Conservation (phyloP, 2,329 filamentous ascomycete species). For the Madurella mycetomatis region DNA sequence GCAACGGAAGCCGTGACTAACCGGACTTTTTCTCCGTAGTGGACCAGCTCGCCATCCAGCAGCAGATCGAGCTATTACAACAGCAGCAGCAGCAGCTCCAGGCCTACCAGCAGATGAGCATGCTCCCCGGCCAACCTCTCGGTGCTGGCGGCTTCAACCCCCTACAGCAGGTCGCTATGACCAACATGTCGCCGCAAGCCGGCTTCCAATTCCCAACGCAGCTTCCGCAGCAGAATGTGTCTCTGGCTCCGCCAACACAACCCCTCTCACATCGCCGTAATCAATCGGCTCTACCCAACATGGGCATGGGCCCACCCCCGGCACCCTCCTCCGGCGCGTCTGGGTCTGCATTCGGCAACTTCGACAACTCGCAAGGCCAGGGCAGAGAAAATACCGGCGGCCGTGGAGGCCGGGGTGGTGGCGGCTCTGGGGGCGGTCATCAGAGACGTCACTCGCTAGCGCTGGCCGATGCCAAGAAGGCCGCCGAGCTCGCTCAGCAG, state of each 20-base stretch:
- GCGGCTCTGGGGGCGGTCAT: constrained; percentile 69
- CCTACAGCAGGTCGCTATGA: constrained; percentile 68
- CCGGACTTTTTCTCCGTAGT: constrained; percentile 48
- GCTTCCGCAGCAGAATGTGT: constrained; percentile 66
- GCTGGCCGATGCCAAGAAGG: constrained; percentile 93
- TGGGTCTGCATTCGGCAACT: constrained; percentile 73
- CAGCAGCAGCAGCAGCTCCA: constrained; percentile 98
- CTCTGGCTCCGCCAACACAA: constrained; percentile 72
- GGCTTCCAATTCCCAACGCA: constrained; percentile 87
- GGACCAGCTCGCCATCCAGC: constrained; percentile 96
- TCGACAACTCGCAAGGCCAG: constrained; percentile 58
- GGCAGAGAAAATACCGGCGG: constrained; percentile 63
- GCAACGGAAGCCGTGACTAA: constrained; percentile 22
- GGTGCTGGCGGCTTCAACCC: constrained; percentile 70
- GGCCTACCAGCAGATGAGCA: constrained; percentile 94
- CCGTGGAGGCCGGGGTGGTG: constrained; percentile 70
- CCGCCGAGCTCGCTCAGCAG: constrained; percentile 92
- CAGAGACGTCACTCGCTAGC: constrained; percentile 92
- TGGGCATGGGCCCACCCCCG: constrained; percentile 66
- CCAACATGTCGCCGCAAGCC: constrained; percentile 71
- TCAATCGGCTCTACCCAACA: constrained; percentile 91
- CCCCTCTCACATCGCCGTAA: constrained; percentile 90
- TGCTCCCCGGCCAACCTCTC: constrained; percentile 78
- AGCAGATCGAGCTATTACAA: constrained; percentile 95
- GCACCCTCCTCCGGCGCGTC: constrained; percentile 90